Evolutionary conservation across 176 grass and related monocot genomes (phyloP).

Genomic region (Urochloa ruziziensis): DNA sequence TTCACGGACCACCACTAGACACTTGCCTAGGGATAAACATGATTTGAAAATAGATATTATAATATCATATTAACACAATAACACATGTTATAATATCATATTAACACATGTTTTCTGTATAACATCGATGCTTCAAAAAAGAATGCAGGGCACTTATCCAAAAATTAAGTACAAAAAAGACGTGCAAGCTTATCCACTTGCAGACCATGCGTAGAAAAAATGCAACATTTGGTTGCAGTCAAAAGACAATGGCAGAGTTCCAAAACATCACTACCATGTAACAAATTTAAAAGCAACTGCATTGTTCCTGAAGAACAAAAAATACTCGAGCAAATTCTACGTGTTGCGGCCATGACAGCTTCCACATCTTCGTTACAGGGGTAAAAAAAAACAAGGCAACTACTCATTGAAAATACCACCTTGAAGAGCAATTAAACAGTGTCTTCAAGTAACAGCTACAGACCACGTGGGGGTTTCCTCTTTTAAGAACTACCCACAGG

Average conservation of each 20-base stretch:
- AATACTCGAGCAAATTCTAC: neutral
- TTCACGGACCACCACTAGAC: neutral
- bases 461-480: neutral
- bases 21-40: neutral
- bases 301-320: neutral
- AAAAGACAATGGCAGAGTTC: neutral
- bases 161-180: neutral
- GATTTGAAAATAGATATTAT: neutral
- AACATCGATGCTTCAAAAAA: neutral
- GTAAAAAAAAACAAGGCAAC: neutral
- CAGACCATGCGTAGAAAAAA: neutral
- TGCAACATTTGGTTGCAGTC: neutral
- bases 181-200: neutral
- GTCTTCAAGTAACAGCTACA: constrained; percentile 31
- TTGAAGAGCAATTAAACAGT: constrained; percentile 38
- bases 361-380: neutral
- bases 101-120: neutral
- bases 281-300: neutral
- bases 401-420: constrained; percentile 19
- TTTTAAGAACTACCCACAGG: neutral
- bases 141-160: neutral
- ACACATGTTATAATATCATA: too few species aligned
- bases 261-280: constrained; percentile 11
- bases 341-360: neutral
- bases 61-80: too few species aligned